Evolutionary conservation across 1,139 yeast species (phyloP).

Genomic region (Pichia sp.): DNA sequence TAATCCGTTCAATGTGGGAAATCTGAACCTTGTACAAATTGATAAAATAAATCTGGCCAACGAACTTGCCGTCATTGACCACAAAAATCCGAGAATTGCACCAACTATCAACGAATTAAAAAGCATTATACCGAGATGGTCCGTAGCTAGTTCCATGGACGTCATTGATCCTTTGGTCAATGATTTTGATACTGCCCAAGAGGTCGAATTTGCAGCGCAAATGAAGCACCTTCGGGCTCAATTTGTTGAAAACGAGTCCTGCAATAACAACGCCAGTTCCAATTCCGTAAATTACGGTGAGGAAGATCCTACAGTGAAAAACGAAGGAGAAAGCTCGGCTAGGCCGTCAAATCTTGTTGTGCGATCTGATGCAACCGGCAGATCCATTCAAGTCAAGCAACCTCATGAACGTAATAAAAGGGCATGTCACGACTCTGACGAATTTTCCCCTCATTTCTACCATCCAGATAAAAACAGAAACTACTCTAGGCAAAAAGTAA

Average conservation of each 20-base stretch:
- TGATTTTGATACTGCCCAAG: conserved; percentile 61
- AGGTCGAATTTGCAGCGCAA: conserved; percentile 62
- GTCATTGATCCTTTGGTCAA: conserved; percentile 18
- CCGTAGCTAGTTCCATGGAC: background rate
- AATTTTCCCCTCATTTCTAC: conserved; percentile 8
- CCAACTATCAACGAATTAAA: conserved; percentile 12
- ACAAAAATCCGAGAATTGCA: conserved; percentile 8
- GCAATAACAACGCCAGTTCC: conserved; percentile 4
- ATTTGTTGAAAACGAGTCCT: conserved; percentile 23
- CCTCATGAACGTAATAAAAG: background rate
- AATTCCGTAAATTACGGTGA: background rate
- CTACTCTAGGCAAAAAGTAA: conserved; percentile 7
- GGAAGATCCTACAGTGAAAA: conserved; percentile 2
- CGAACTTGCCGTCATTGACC: conserved; percentile 9
- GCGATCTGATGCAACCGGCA: conserved; percentile 1
- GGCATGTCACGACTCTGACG: conserved; percentile 2
- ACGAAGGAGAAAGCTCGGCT: background rate
- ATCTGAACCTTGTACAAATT: background rate
- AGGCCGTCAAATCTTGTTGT: background rate
- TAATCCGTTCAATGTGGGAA: conserved; percentile 52
- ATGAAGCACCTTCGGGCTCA: conserved; percentile 57
- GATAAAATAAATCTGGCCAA: conserved; percentile 24
- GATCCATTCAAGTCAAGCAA: conserved; percentile 3
- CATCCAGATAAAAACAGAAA: conserved; percentile 9
- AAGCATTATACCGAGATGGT: conserved; percentile 8